Conservation (phyloP, 1,139 yeast genomes). For the Candida sanyaensis region DNA sequence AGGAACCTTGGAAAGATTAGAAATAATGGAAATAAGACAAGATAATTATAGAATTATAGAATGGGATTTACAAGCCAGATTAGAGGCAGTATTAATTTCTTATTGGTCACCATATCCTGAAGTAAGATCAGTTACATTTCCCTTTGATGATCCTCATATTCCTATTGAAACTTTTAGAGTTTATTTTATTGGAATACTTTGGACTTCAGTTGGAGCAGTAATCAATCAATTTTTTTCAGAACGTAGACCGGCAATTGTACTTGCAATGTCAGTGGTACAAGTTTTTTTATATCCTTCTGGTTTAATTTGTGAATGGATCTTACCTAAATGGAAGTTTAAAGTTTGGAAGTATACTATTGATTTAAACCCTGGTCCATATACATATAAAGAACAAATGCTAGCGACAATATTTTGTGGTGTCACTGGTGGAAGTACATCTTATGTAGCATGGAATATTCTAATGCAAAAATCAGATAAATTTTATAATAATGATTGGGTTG, state of each 20-base stretch:
- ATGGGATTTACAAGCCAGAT: conserved; percentile 32
- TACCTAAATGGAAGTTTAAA: conserved; percentile 23
- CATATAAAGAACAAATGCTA: conserved; percentile 29
- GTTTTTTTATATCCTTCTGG: conserved; percentile 28
- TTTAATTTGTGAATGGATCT: conserved; percentile 17
- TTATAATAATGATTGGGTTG: conserved; percentile 44
- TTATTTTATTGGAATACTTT: conserved; percentile 52
- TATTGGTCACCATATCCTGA: conserved; percentile 68
- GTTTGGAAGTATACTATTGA: conserved; percentile 15
- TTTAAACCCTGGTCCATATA: conserved; percentile 34
- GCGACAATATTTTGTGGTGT: conserved; percentile 27
- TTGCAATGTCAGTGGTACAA: conserved; percentile 38
- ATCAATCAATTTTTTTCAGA: conserved; percentile 60
- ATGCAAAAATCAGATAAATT: conserved; percentile 43
- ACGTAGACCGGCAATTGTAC: conserved; percentile 52
- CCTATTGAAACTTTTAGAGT: conserved; percentile 61
- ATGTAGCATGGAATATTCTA: conserved; percentile 44
- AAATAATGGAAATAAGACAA: background rate
- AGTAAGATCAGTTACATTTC: conserved; percentile 59
- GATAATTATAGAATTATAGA: conserved; percentile 13
- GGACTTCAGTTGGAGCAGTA: conserved; percentile 56
- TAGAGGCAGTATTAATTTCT: conserved; percentile 50
- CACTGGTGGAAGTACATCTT: conserved; percentile 38
- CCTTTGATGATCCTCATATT: conserved; percentile 51
- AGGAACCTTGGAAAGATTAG: background rate